A percentile compares a stretch with the other conserved stretches of the same genome.
Evolutionary conservation across 805 yeast species (phyloP).

Genomic region (Sungouiella thailandica): DNA sequence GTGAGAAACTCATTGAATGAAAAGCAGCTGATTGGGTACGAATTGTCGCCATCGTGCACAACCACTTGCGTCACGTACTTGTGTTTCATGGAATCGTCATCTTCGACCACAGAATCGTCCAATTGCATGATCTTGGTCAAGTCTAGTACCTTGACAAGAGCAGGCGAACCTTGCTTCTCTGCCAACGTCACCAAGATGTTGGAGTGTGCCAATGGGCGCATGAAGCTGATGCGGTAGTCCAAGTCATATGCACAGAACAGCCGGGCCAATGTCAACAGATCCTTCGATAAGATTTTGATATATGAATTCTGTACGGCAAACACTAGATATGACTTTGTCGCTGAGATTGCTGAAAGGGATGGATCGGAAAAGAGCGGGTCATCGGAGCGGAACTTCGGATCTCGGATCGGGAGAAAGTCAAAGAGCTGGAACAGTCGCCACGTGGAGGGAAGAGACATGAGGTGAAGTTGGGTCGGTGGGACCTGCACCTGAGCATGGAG

Average conservation of each 20-base stretch:
- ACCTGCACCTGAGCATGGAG: slow-evolving; percentile 1
- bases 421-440: slow-evolving; percentile 88
- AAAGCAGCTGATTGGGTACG: slow-evolving; percentile 72
- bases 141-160: slow-evolving; percentile 70
- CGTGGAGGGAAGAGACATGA: slow-evolving; percentile 18
- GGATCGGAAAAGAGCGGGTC: slow-evolving; percentile 78
- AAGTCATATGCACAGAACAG: slow-evolving; percentile 61
- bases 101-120: slow-evolving; percentile 10
- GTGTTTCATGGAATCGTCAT: slow-evolving; percentile 17
- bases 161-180: slow-evolving; percentile 67
- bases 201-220: slow-evolving; percentile 44
- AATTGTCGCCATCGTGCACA: slow-evolving; percentile 67
- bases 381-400: slow-evolving; percentile 64
- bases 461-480: neutral
- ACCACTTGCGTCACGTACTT: slow-evolving; percentile 57
- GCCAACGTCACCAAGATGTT: slow-evolving; percentile 66
- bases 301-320: slow-evolving; percentile 51
- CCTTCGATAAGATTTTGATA: slow-evolving; percentile 51
- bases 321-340: slow-evolving; percentile 52
- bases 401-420: slow-evolving; percentile 77
- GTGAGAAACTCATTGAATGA: slow-evolving; percentile 51
- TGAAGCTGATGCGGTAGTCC: slow-evolving; percentile 58
- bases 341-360: slow-evolving; percentile 56
- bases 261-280: slow-evolving; percentile 40
- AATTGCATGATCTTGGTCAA: slow-evolving; percentile 44